Evolutionary conservation across 768 basidiomycete species (phyloP), one percentile per base, ranked within the genome.

Genomic region (Kwoniella dendrophila): DNA sequence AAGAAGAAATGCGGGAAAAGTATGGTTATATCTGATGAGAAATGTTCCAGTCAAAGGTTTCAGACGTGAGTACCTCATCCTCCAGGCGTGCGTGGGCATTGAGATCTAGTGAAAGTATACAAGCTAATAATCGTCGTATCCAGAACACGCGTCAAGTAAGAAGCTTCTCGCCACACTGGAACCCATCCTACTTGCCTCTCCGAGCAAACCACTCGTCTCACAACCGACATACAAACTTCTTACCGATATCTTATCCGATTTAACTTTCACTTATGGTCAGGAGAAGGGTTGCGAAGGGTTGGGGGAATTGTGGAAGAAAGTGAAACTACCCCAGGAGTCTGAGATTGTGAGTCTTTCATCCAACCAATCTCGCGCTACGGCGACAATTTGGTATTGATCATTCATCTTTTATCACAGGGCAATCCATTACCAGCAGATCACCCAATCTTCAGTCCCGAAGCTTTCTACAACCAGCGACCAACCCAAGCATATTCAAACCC

Each of bases 21-120:
- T 96, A 6, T 94, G 92, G 92, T 88, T 91, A 2, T 87, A 94
- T 68, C 89, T 94, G 87, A 83, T 94, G 36, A 86, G 86, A 29
- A 93, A 94, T 72, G 87, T 87, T 2, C 84, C 86, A 0, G 85
- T 60, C n/a, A 69, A 87, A 10, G 72, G 84, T 14, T 92, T 93
- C 71, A 84, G 90, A 34, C 43, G 80, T 81, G 66, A 79, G 69
- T n/a, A n/a, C n/a, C n/a, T 33, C 34, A 10, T 29, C 20, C 48
- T 50, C 41, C 8, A 38, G 36, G 36, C 36, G 36, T 38, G 36
- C 36, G 36, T 38, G n/a, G n/a, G n/a, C n/a, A 22, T 54, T 33
- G 38, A 40, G 14, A 14, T 40, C 44, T 11, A n/a, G 43, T 20
- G 43, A 22, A 22, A 12, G 20, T 34, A 10, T 33, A 12, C n/a